Evolutionary conservation across 2,329 filamentous ascomycete species (phyloP).

Genomic region (Fusarium torreyae): DNA sequence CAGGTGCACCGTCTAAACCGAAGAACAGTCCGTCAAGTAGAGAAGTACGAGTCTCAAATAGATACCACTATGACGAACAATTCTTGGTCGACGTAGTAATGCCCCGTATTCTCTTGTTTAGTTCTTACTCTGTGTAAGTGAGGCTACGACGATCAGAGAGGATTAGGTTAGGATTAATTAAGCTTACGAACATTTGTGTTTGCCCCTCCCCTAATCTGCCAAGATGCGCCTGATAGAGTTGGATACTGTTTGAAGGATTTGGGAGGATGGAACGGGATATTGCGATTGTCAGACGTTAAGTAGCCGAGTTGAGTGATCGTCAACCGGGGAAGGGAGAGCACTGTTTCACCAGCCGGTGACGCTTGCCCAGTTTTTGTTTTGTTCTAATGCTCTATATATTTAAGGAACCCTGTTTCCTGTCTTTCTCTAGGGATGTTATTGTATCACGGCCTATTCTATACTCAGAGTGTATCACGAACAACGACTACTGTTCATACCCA

Average conservation of each 20-base stretch:
- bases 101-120: background rate
- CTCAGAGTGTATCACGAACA: slow-evolving; percentile 24
- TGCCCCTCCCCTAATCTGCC: slow-evolving; percentile 8
- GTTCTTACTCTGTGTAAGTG: slow-evolving; percentile 1
- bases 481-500: slow-evolving; percentile 17
- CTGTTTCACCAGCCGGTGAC: slow-evolving; percentile 32
- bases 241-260: slow-evolving; percentile 4
- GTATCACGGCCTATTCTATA: background rate
- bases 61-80: slow-evolving; percentile 1
- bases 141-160: background rate
- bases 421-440: slow-evolving; percentile 2
- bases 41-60: slow-evolving; percentile 16
- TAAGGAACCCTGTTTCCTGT: slow-evolving; percentile 18
- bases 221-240: background rate
- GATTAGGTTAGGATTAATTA: background rate
- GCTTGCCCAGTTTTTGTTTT: slow-evolving; percentile 26
- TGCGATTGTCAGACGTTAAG: slow-evolving; percentile 30
- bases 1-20: background rate
- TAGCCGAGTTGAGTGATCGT: slow-evolving; percentile 21
- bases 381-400: slow-evolving; percentile 21
- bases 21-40: background rate
- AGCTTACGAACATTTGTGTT: background rate
- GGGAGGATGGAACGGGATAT: slow-evolving; percentile 20
- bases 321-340: slow-evolving; percentile 12
- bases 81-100: slow-evolving; percentile 3